phyloP scores from a whole-genome alignment of 1,284 basidiomycete species.

The Puccinia triticina region DNA sequence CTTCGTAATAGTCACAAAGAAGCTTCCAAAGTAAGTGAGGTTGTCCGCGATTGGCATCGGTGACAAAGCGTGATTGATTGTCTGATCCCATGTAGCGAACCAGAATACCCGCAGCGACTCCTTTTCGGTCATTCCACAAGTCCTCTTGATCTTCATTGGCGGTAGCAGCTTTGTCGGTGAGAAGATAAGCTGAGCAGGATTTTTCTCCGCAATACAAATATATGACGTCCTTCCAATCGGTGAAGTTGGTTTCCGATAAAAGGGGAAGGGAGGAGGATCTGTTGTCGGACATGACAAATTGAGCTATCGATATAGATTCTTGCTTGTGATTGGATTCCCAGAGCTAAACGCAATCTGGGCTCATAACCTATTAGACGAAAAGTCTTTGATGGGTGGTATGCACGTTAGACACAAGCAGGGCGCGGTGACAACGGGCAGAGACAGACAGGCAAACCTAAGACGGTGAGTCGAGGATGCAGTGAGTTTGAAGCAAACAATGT shows the following conservation, averaged over 20 bases:
- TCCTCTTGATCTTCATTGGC: not conserved
- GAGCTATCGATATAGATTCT: too few species aligned
- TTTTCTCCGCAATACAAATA: not conserved
- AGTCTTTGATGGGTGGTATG: too few species aligned
- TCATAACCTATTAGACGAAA: too few species aligned
- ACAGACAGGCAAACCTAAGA: too few species aligned
- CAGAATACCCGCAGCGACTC: not conserved
- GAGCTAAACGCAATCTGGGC: too few species aligned
- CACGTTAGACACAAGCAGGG: too few species aligned
- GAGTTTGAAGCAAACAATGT: too few species aligned
- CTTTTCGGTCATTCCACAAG: not conserved
- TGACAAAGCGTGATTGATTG: not conserved
- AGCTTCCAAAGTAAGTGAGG: not conserved
- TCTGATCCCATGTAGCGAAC: not conserved
- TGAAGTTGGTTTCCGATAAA: not conserved
- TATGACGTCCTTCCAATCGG: not conserved
- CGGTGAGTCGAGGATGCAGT: too few species aligned
- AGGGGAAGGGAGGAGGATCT: not conserved
- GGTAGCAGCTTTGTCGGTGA: not conserved
- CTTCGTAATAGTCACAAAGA: not conserved
- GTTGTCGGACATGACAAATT: slow-evolving; percentile 5
- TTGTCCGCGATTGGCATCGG: not conserved
- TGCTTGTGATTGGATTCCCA: too few species aligned
- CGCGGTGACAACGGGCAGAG: too few species aligned
- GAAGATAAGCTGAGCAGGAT: not conserved